phyloP scores from a whole-genome alignment of 2,329 filamentous ascomycete genomes.

The Colletotrichum costaricense region DNA sequence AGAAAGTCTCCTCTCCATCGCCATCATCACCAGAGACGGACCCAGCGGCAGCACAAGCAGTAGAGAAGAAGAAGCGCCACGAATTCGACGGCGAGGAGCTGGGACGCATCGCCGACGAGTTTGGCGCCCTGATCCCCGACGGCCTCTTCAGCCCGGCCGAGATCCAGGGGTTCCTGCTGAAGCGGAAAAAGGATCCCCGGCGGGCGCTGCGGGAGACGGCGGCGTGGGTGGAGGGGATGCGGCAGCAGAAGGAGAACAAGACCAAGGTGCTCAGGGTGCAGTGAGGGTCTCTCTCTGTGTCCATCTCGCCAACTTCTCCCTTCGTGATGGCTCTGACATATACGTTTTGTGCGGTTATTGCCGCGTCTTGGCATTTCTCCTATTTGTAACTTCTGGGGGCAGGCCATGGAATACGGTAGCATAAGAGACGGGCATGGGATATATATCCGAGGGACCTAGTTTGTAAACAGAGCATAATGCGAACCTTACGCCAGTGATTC shows the following conservation, averaged over 20 bases:
- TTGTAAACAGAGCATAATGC: background rate
- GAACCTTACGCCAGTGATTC: background rate
- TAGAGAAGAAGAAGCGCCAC: conserved; percentile 32
- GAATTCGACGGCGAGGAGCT: conserved; percentile 50
- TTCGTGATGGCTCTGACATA: background rate
- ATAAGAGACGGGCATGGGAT: background rate
- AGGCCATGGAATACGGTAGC: background rate
- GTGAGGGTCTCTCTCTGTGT: conserved; percentile 40
- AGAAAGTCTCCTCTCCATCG: too few species aligned
- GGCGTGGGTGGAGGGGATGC: conserved; percentile 63
- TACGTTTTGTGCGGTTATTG: background rate
- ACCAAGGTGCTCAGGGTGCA: conserved; percentile 62
- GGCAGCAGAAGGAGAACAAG: conserved; percentile 61
- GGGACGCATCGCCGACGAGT: conserved; percentile 56
- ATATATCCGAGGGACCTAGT: background rate
- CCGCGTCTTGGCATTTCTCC: too few species aligned
- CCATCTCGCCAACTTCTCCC: too few species aligned
- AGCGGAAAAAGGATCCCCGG: conserved; percentile 68
- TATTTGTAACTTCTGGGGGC: too few species aligned
- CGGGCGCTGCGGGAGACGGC: conserved; percentile 65
- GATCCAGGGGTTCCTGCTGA: conserved; percentile 73
- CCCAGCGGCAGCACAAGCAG: background rate
- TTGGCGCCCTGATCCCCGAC: conserved; percentile 65
- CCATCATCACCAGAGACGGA: background rate
- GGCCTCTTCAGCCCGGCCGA: conserved; percentile 68